phyloP scores from a whole-genome alignment of 495 filamentous ascomycete genomes.

The Bacidia gigantensis region DNA sequence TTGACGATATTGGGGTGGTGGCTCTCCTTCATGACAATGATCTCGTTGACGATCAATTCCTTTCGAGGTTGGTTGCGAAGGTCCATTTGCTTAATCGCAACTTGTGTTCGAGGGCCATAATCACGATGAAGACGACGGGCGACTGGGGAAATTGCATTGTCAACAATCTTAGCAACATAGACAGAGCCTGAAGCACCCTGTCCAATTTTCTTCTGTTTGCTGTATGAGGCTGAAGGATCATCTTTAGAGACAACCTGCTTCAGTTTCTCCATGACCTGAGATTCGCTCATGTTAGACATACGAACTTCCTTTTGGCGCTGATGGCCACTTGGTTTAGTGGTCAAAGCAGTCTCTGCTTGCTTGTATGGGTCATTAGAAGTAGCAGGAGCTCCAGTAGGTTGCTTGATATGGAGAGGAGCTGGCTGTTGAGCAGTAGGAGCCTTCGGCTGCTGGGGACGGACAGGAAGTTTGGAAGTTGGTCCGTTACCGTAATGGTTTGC shows the following conservation, averaged over 20 bases:
- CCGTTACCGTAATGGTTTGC: slow-evolving; percentile 15
- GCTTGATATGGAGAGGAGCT: slow-evolving; percentile 89
- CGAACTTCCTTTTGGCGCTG: slow-evolving; percentile 78
- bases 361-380: slow-evolving; percentile 50
- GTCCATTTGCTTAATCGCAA: slow-evolving; percentile 99
- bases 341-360: slow-evolving; percentile 68
- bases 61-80: slow-evolving; percentile 91
- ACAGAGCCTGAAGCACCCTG: slow-evolving; percentile 96
- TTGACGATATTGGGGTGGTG: slow-evolving; percentile 98
- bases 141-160: slow-evolving; percentile 49
- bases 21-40: slow-evolving; percentile 99
- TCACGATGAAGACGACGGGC: slow-evolving; percentile 52
- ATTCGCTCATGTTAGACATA: slow-evolving; percentile 95
- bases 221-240: slow-evolving; percentile 81
- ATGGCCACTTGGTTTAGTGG: slow-evolving; percentile 51
- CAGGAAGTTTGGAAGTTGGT: slow-evolving; percentile 26
- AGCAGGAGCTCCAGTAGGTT: slow-evolving; percentile 35
- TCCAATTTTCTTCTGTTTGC: slow-evolving; percentile 98
- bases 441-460: slow-evolving; percentile 47
- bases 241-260: slow-evolving; percentile 86
- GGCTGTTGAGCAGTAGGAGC: slow-evolving; percentile 20
- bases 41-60: slow-evolving; percentile 98
- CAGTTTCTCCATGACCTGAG: slow-evolving; percentile 89
- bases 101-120: slow-evolving; percentile 61
- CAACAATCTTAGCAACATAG: slow-evolving; percentile 88